Evolutionary conservation across 805 yeast species (phyloP).

Genomic region (Cyberlindnera saturnus): DNA sequence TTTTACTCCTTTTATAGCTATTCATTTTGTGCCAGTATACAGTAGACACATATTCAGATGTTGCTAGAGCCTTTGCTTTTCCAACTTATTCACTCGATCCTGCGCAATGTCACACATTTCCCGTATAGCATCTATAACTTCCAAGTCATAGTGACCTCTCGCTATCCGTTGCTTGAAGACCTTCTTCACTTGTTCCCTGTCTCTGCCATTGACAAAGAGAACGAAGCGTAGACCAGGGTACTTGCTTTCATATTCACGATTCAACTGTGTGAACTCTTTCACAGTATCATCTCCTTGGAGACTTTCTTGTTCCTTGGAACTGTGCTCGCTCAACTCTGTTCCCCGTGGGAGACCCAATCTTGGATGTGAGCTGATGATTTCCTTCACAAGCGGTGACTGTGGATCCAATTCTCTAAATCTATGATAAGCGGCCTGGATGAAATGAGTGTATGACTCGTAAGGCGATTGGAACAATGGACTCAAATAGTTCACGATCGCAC

Average conservation of each 20-base stretch:
- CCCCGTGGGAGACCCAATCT: conserved; percentile 63
- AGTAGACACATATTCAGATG: background rate
- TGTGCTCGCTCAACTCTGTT: conserved; percentile 52
- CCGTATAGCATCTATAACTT: conserved; percentile 61
- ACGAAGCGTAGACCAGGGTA: conserved; percentile 78
- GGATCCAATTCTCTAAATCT: conserved; percentile 14
- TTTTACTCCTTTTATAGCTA: too few species aligned
- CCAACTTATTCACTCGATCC: conserved; percentile 62
- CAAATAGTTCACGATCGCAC: conserved; percentile 15
- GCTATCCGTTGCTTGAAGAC: conserved; percentile 55
- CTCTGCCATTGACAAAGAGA: conserved; percentile 82
- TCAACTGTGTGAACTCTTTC: conserved; percentile 42
- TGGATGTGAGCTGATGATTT: conserved; percentile 88
- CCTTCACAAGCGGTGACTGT: conserved; percentile 11
- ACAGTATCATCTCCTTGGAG: conserved; percentile 46
- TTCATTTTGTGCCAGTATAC: too few species aligned
- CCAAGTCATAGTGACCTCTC: conserved; percentile 46
- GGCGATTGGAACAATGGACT: conserved; percentile 6
- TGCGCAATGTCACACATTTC: conserved; percentile 92
- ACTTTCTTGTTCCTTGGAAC: conserved; percentile 65
- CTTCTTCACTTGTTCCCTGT: conserved; percentile 56
- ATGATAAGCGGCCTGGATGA: conserved; percentile 13
- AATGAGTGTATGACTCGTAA: conserved; percentile 9
- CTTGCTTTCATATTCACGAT: conserved; percentile 52
- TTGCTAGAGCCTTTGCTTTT: conserved; percentile 26